Conservation (phyloP, 208 protist species). For the Leishmania braziliensis region DNA sequence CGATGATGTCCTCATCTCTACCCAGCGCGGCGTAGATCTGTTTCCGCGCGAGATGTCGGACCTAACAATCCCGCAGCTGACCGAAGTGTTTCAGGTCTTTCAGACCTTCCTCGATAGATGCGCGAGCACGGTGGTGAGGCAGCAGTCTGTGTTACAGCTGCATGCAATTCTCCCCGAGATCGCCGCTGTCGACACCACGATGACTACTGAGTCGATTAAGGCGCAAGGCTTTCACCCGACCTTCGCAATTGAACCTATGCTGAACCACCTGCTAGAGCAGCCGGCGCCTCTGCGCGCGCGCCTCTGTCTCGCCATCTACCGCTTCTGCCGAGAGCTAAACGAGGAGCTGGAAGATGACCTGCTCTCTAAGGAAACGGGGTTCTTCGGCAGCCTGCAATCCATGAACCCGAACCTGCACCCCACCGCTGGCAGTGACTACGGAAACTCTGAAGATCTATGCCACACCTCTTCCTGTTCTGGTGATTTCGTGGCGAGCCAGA, state of each 20-base stretch:
- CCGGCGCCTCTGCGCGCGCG: constrained; percentile 56
- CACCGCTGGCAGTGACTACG: background rate
- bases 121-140: constrained; percentile 25
- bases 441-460: background rate
- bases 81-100: constrained; percentile 49
- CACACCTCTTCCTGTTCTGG: background rate
- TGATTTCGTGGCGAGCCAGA: background rate
- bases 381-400: constrained; percentile 43
- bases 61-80: constrained; percentile 40
- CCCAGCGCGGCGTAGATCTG: constrained; percentile 15
- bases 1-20: constrained; percentile 15
- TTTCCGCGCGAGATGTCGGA: constrained; percentile 40
- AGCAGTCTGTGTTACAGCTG: constrained; percentile 30
- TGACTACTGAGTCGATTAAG: constrained; percentile 22
- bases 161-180: constrained; percentile 35
- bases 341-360: constrained; percentile 82
- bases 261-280: constrained; percentile 57
- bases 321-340: constrained; percentile 62
- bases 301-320: constrained; percentile 70
- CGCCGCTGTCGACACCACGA: constrained; percentile 31
- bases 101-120: constrained; percentile 37
- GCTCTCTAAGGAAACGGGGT: constrained; percentile 46
- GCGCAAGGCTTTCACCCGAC: constrained; percentile 38
- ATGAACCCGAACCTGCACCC: constrained; percentile 27
- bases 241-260: constrained; percentile 42